A percentile compares a stretch with the other conserved stretches of the same genome.
Evolutionary conservation across 768 basidiomycete species (phyloP).

Genomic region (Serpula lacrymans): DNA sequence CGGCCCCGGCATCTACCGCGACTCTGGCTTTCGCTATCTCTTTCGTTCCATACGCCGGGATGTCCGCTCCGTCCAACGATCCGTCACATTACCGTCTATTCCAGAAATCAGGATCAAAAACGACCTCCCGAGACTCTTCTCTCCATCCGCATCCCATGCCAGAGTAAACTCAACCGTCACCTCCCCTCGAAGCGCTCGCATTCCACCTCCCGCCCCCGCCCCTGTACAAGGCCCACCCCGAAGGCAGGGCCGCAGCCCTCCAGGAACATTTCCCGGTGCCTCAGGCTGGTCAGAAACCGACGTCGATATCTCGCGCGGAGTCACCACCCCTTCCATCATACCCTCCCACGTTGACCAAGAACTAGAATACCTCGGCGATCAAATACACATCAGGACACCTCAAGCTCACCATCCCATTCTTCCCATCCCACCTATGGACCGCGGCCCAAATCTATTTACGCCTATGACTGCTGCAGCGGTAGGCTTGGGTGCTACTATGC

Average conservation of each 20-base stretch:
- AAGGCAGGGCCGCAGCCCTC: constrained; percentile 22
- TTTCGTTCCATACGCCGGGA: constrained; percentile 36
- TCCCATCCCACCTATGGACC: constrained; percentile 3
- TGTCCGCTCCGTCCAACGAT: constrained; percentile 25
- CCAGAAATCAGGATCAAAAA: constrained; percentile 29
- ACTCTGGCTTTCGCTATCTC: constrained; percentile 34
- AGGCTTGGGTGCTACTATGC: constrained; percentile 2
- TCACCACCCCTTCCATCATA: constrained; percentile 26
- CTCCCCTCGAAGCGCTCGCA: constrained; percentile 29
- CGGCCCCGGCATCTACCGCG: constrained; percentile 43
- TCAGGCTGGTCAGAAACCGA: constrained; percentile 31
- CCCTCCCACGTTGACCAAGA: constrained; percentile 16
- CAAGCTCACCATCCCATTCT: background rate
- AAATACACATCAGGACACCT: constrained; percentile 4
- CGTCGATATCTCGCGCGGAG: too few species aligned
- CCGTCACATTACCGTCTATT: constrained; percentile 16
- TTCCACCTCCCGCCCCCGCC: constrained; percentile 15
- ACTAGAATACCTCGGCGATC: constrained; percentile 11
- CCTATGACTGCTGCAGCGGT: background rate
- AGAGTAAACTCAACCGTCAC: constrained; percentile 15
- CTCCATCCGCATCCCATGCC: too few species aligned
- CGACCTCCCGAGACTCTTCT: constrained; percentile 27
- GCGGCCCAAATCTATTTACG: constrained; percentile 3
- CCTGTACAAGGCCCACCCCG: constrained; percentile 16
- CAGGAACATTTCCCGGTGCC: constrained; percentile 22